A percentile compares a stretch with the other conserved stretches of the same genome.
These are phyloP conservation scores for Aphanocladium album DNA, from an alignment of 2,329 filamentous ascomycete genomes.

Conservation along the genomic window DNA sequence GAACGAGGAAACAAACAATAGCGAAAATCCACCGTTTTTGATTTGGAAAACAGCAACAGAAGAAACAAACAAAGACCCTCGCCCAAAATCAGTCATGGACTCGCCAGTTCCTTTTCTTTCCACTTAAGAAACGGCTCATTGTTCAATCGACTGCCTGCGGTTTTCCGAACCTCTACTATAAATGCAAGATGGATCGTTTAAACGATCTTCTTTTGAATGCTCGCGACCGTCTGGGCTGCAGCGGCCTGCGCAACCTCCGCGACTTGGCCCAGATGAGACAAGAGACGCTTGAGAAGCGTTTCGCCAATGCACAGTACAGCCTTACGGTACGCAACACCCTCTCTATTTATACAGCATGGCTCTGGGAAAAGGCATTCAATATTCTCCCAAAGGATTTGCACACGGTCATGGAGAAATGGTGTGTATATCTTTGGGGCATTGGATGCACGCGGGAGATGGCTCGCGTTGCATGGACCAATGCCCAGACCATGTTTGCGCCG, in stretches of 20 bases:
- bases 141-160: too few relatives aligned
- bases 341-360: constrained; percentile 24
- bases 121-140: too few relatives aligned
- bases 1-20: too few relatives aligned
- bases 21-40: too few relatives aligned
- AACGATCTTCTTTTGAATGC: constrained; percentile 18
- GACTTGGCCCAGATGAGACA: constrained; percentile 23
- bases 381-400: neutral
- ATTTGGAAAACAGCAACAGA: too few relatives aligned
- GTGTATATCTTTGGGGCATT: constrained; percentile 7
- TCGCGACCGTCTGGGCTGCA: constrained; percentile 20
- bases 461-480: neutral
- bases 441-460: constrained; percentile 11
- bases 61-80: neutral
- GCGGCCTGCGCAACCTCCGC: constrained; percentile 16
- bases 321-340: constrained; percentile 17
- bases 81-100: neutral
- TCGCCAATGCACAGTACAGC: constrained; percentile 9
- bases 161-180: too few relatives aligned
- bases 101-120: neutral
- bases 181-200: constrained; percentile 21
- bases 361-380: constrained; percentile 18
- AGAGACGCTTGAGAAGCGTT: constrained; percentile 19
- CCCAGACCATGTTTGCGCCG: neutral
- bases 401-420: constrained; percentile 4